phyloP scores from a whole-genome alignment of 768 basidiomycete genomes.

The Clavulina sp. region DNA sequence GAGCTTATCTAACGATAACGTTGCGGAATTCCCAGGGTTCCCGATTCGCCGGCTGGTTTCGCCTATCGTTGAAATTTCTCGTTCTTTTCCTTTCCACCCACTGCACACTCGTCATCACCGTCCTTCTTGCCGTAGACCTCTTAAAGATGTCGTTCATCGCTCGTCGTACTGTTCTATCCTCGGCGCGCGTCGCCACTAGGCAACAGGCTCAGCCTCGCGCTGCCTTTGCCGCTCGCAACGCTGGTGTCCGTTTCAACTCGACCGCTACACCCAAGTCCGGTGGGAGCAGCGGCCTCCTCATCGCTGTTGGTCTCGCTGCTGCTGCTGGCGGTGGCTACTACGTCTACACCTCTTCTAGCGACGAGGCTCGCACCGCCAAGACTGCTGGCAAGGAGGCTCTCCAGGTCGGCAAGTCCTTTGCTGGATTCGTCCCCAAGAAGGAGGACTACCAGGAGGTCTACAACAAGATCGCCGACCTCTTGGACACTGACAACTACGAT shows the following conservation, averaged over 20 bases:
- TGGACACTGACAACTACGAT: constrained; percentile 71
- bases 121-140: too few species aligned
- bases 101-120: too few species aligned
- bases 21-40: too few species aligned
- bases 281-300: constrained; percentile 35
- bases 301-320: constrained; percentile 43
- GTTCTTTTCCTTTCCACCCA: too few species aligned
- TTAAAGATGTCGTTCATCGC: too few species aligned
- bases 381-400: constrained; percentile 42
- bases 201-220: too few species aligned
- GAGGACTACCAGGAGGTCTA: constrained; percentile 95
- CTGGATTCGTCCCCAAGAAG: constrained; percentile 57
- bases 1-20: too few species aligned
- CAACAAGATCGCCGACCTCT: constrained; percentile 61
- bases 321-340: constrained; percentile 50
- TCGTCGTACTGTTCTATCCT: too few species aligned
- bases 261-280: constrained; percentile 9
- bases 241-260: not conserved
- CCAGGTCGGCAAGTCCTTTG: constrained; percentile 42
- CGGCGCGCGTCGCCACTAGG: too few species aligned
- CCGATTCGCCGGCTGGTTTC: too few species aligned
- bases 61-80: too few species aligned
- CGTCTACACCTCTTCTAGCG: constrained; percentile 29
- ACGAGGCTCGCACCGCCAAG: constrained; percentile 32
- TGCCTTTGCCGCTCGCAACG: too few species aligned